phyloP scores from a whole-genome alignment of 139 green algal genomes.

The Chara braunii region DNA sequence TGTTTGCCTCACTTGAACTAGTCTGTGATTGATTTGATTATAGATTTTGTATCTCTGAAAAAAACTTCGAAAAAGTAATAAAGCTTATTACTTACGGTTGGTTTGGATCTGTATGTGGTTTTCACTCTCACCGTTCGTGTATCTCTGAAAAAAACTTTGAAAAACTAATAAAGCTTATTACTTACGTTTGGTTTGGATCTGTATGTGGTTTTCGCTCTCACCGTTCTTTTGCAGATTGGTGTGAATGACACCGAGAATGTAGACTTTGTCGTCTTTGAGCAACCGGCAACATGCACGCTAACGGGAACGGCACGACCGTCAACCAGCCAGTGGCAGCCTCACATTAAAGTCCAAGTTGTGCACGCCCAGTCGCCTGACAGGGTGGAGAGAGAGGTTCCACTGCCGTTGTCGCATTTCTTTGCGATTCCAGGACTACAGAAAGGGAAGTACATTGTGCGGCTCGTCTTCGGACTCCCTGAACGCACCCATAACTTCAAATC shows the following conservation, averaged over 20 bases:
- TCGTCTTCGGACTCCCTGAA: constrained; percentile 12
- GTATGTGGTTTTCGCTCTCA: no score
- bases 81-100: no score
- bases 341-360: constrained; percentile 24
- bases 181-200: no score
- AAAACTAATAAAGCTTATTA: no score
- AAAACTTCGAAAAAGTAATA: no score
- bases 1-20: no score
- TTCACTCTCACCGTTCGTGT: no score
- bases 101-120: no score
- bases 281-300: background rate
- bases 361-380: background rate
- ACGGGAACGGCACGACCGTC: constrained; percentile 8
- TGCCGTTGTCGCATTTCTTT: constrained; percentile 34
- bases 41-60: no score
- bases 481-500: constrained; percentile 21
- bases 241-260: background rate
- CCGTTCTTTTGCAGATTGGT: background rate
- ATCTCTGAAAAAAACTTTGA: no score
- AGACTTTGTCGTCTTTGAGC: constrained; percentile 31
- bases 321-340: no score
- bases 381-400: constrained; percentile 6
- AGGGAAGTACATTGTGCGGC: constrained; percentile 28
- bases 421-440: constrained; percentile 15
- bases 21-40: no score